A percentile compares a stretch with the other conserved stretches of the same genome.
Conservation (phyloP, 371 early-diverging fungal genomes). For the Fennellomyces sp. region DNA sequence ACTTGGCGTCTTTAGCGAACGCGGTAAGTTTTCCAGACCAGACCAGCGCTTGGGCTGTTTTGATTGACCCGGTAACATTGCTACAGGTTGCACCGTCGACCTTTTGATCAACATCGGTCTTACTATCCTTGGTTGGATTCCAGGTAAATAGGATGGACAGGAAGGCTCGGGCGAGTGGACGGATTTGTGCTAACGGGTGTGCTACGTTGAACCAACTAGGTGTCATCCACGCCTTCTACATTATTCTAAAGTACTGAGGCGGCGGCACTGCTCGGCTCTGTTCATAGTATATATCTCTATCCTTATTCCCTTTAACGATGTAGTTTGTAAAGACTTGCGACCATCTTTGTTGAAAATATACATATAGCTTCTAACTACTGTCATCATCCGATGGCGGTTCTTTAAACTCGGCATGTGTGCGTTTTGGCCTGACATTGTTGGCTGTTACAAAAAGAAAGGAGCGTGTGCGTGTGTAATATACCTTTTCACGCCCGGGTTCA, state of each 20-base stretch:
- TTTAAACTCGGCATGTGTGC: not conserved
- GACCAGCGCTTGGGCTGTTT: not conserved
- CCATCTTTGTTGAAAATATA: too few species aligned
- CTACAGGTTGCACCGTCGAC: slow-evolving; percentile 68
- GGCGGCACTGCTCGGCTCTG: too few species aligned
- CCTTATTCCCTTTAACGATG: too few species aligned
- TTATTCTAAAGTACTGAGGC: slow-evolving; percentile 11
- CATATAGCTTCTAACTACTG: too few species aligned
- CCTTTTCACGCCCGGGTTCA: slow-evolving; percentile 13
- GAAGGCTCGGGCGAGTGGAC: too few species aligned
- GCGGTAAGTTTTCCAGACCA: not conserved
- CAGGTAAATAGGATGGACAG: slow-evolving; percentile 66
- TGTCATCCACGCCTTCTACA: slow-evolving; percentile 16
- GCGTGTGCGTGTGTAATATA: too few species aligned
- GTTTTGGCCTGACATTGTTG: not conserved
- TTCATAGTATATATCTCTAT: too few species aligned
- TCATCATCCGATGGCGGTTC: slow-evolving; percentile 1
- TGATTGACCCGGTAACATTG: not conserved
- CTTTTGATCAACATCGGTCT: slow-evolving; percentile 77
- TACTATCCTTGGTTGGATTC: slow-evolving; percentile 79
- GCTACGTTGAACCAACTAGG: not conserved
- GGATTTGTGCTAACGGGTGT: too few species aligned
- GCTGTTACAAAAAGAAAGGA: not conserved
- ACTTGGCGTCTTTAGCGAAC: slow-evolving; percentile 62
- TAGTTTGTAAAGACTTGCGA: too few species aligned